Conservation (phyloP, 2,329 filamentous ascomycete genomes). For the Alternaria tenuissima region DNA sequence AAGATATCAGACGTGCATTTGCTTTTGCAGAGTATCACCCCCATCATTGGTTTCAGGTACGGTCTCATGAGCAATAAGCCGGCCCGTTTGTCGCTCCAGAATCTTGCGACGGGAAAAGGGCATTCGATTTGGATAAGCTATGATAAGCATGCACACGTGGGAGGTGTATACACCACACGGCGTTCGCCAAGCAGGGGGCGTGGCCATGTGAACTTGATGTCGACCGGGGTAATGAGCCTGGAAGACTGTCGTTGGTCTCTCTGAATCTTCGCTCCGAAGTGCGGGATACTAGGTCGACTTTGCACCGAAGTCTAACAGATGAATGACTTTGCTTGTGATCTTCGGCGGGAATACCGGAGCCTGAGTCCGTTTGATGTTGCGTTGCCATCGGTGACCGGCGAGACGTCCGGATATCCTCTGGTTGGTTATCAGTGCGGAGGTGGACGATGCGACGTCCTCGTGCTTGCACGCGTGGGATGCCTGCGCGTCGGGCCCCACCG, state of each 20-base stretch:
- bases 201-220: slow-evolving; percentile 43
- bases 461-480: slow-evolving; percentile 15
- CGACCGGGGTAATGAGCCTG: slow-evolving; percentile 30
- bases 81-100: slow-evolving; percentile 11
- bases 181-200: slow-evolving; percentile 36
- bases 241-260: slow-evolving; percentile 26
- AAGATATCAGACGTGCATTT: neutral
- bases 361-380: slow-evolving; percentile 7
- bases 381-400: slow-evolving; percentile 21
- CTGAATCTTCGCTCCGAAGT: slow-evolving; percentile 17
- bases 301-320: slow-evolving; percentile 8
- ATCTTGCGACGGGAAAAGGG: slow-evolving; percentile 17
- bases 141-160: slow-evolving; percentile 48
- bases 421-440: slow-evolving; percentile 17
- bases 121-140: slow-evolving; percentile 32
- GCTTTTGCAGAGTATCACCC: slow-evolving; percentile 9
- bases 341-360: slow-evolving; percentile 11
- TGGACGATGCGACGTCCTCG: slow-evolving; percentile 19
- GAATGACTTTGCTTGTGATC: slow-evolving; percentile 15
- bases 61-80: slow-evolving; percentile 10
- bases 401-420: slow-evolving; percentile 9
- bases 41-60: slow-evolving; percentile 19
- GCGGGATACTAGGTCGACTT: slow-evolving; percentile 14
- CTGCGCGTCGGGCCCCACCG: slow-evolving; percentile 12
- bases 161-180: slow-evolving; percentile 31